Conservation (phyloP, 2,329 filamentous ascomycete genomes). For the Pseudogymnoascus destructans region DNA sequence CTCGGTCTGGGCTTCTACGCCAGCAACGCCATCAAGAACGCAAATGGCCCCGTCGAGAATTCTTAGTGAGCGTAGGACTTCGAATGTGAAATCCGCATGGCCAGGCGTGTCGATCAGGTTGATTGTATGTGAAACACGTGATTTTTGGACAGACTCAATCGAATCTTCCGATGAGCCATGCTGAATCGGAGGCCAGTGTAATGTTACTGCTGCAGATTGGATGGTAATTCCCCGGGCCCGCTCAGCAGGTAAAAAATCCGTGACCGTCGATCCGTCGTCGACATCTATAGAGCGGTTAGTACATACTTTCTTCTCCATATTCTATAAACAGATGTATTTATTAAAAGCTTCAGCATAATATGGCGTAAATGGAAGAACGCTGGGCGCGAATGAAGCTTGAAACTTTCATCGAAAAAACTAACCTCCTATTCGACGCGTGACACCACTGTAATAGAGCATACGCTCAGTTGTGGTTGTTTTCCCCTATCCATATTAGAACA, state of each 20-base stretch:
- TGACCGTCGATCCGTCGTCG: constrained; percentile 91
- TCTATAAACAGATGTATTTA: constrained; percentile 6
- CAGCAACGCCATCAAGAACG: constrained; percentile 82
- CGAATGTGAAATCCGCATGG: constrained; percentile 94
- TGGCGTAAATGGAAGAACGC: neutral
- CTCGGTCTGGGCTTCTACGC: constrained; percentile 93
- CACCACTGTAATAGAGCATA: constrained; percentile 94
- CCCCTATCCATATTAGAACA: constrained; percentile 37
- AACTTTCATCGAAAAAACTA: constrained; percentile 15
- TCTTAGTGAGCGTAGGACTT: constrained; percentile 79
- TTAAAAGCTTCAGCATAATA: neutral
- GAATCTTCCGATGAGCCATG: constrained; percentile 13
- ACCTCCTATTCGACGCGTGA: constrained; percentile 72
- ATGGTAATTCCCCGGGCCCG: constrained; percentile 90
- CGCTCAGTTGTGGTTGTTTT: constrained; percentile 98
- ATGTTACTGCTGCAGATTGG: constrained; percentile 91
- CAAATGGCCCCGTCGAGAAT: constrained; percentile 86
- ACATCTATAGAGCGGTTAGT: constrained; percentile 45
- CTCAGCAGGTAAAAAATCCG: constrained; percentile 90
- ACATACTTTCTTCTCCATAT: neutral
- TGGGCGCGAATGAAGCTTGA: neutral
- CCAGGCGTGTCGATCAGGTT: constrained; percentile 95
- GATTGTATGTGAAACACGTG: constrained; percentile 51
- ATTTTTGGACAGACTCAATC: constrained; percentile 24
- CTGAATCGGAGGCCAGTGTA: constrained; percentile 67